Conservation (phyloP, 2,329 filamentous ascomycete genomes). For the Cytospora chrysosperma region DNA sequence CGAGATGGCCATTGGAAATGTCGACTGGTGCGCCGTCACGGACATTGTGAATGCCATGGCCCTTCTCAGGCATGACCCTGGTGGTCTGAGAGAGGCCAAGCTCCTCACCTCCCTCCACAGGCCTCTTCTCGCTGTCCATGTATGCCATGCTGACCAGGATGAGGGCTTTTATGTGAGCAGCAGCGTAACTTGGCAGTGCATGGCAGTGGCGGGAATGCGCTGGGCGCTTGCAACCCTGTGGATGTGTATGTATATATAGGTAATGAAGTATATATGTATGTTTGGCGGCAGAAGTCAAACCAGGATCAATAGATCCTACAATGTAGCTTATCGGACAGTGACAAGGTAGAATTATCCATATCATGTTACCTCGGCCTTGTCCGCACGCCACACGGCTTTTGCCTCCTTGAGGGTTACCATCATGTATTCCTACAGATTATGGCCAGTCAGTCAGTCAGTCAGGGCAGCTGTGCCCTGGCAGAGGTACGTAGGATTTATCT, state of each 20-base stretch:
- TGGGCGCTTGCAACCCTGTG: not conserved
- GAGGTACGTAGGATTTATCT: not conserved
- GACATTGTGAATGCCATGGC: not conserved
- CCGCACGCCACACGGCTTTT: not conserved
- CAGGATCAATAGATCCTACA: too few species aligned
- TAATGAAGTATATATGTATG: not conserved
- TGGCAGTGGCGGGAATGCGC: not conserved
- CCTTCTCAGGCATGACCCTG: conserved; percentile 4
- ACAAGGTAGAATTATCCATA: not conserved
- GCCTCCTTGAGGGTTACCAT: not conserved
- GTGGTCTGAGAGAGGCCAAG: not conserved
- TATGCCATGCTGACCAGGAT: not conserved
- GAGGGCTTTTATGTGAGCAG: not conserved
- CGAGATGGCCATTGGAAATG: conserved; percentile 30
- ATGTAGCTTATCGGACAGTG: not conserved
- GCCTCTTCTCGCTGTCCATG: conserved; percentile 13
- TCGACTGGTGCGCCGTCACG: conserved; percentile 9
- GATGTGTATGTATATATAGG: too few species aligned
- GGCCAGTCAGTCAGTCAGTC: too few species aligned
- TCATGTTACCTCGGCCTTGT: not conserved
- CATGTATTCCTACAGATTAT: not conserved
- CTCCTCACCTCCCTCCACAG: conserved; percentile 9
- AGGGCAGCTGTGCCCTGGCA: not conserved
- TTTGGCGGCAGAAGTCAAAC: not conserved
- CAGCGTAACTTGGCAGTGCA: not conserved